Evolutionary conservation across 2,329 filamentous ascomycete species (phyloP).

Genomic region (Ramularia collo-cygni): DNA sequence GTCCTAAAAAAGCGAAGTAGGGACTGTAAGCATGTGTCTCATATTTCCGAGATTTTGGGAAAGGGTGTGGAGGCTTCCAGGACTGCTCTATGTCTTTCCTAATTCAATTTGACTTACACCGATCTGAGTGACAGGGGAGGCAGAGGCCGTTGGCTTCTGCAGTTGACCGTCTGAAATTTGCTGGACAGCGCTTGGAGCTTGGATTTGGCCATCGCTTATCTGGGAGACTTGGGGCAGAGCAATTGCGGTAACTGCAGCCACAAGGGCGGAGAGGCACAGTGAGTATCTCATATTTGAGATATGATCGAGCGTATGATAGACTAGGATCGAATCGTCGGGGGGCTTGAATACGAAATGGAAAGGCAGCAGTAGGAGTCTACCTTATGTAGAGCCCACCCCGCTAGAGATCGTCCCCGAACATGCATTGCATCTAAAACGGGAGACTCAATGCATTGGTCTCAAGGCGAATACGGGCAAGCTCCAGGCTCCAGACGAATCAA

Average conservation of each 20-base stretch:
- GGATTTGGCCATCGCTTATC: not conserved
- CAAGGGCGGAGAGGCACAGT: constrained; percentile 7
- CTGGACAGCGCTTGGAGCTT: not conserved
- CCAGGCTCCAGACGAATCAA: not conserved
- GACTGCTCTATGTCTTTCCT: too few species aligned
- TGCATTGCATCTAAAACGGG: not conserved
- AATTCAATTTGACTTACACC: constrained; percentile 30
- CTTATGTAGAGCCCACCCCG: not conserved
- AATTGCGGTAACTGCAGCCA: constrained; percentile 5
- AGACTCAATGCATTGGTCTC: not conserved
- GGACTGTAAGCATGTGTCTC: constrained; percentile 24
- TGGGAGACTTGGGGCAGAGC: constrained; percentile 1
- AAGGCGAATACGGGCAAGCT: not conserved
- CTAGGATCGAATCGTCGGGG: too few species aligned
- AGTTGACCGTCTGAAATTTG: not conserved
- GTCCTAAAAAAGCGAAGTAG: constrained; percentile 24
- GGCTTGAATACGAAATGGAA: too few species aligned
- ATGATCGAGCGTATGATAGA: too few species aligned
- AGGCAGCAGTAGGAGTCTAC: not conserved
- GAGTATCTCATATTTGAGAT: constrained; percentile 6
- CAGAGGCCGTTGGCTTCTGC: constrained; percentile 2
- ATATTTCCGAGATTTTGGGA: constrained; percentile 31
- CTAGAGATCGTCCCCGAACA: not conserved
- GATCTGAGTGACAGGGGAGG: constrained; percentile 25
- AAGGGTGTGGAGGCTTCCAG: too few species aligned